Evolutionary conservation across 1,284 basidiomycete genomes (phyloP), one percentile per base, ranked within the genome.

Genomic region (Cryptococcus sp.): DNA sequence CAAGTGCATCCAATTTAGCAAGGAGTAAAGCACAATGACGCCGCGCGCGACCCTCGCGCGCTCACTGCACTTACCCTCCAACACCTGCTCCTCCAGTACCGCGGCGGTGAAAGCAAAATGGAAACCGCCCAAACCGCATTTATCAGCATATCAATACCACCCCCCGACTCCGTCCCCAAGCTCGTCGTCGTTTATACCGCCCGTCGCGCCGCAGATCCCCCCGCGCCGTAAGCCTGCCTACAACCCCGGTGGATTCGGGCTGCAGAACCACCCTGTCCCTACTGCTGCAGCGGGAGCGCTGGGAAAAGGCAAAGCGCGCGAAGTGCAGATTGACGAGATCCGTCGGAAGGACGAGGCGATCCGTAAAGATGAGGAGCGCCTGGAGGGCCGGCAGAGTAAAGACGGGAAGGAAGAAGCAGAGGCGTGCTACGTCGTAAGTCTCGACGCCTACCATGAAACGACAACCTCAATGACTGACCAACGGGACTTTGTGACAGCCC

Each of bases 391-490:
- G 35, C 42, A 47, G 20, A 54, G 35, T 20, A 62, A 68, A 35
- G 67, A 69, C 40, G 65, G 68, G 5, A 63, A 65, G 48, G 71
- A 74, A 52, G 77, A 78, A 51, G 75, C 77, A 4, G 78, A 79
- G 57, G 78, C 78, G 17, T 78, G 76, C 56, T 79, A 79, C 61
- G 73, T 77, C 25, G 77, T 78, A 59, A 60, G 76, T 72, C n/a
- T 35, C 31, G 31, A 35, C 2, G 31, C 2, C 31, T 8, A 8
- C 7, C 7, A 35, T 2, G 31, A 35, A 35, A 10, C 31, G 10
- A 5, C 8, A 13, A 35, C 13, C 31, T 35, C 31, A 8, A 10
- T 35, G 10, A 8, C 31, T 35, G 10, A 35, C 13, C 5, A 35
- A 10, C 31, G 8, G 4, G 27, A 35, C 10, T 5, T 35, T 8